Base-by-base conservation (phyloP, 192 early-diverging fungal species). In the Phlyctochytrium planicorne region DNA sequence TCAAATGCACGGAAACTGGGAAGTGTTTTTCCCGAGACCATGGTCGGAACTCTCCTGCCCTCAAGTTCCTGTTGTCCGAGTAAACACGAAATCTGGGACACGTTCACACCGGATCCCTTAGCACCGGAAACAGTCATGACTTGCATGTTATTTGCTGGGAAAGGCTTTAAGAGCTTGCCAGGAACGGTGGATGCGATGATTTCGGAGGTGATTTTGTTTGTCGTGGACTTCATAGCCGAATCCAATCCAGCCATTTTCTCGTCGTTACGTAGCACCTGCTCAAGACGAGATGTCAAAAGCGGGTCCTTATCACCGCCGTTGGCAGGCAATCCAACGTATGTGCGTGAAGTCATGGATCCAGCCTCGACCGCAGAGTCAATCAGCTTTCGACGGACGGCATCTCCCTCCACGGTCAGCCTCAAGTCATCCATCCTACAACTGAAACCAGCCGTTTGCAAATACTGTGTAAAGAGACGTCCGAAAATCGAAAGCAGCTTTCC, bases 391-490 rank as follows among this genome's bases (percentile, higher is more conserved):
- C 97, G 87, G 33, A 81, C 72, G 30, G 72, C 73, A 70, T 99
- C 88, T 33, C 96, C 97, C 71, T 90, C 83, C 4, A 72, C 72
- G 25, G 90, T 98, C 32, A 99, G 81, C 50, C 85, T 78, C 81
- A 99, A 84, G 87, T 99, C 97, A 73, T 98, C 96, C 94, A 99
- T 97, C 65, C 97, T 88, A 80, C 97, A 99, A 52, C 91, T 89
- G 75, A 98, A 99, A 24, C 93, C 97, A 61, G 82, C 87, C 62
- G 86, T 82, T 75, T 97, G 96, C 14, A 93, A 80, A 75, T 94
- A 97, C 31, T 82, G 82, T 16, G 94, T 90, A 78, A 99, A 97
- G 59, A 99, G 74, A 32, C 95, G 89, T 33, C 93, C 88, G 33
- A 98, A 83, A 35, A 93, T 90, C 70, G 91, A 91, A 63, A 99